Base-by-base conservation (phyloP, 202 grass and related monocot species). In the Musa balbisiana region DNA sequence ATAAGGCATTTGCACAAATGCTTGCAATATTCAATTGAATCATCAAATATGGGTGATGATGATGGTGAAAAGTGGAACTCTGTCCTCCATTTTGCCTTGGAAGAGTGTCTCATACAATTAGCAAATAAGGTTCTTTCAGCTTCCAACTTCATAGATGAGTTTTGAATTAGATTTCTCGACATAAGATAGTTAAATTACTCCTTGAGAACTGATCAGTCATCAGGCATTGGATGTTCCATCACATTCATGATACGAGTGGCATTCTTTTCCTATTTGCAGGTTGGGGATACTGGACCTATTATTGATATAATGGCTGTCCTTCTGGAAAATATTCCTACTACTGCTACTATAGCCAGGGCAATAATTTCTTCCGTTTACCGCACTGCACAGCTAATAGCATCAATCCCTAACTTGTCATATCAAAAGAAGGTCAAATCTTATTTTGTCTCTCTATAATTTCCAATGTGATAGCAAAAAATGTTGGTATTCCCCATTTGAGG, bases 1-100 rank as follows among this genome's bases (percentile, higher is more conserved):
- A 81, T 90, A 79, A 99, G 88, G 65, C 91, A 99, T 75, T 78
- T 99, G 74, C 87, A 83, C 78, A 99, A 90, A 89, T 99, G 95
- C 87, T 86, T 99, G 87, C 87, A 92, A 83, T 84, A 66, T 89
- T 88, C 89, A 68, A 78, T 94, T 58, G 95, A 99, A 84, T 62
- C 88, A 85, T 83, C 85, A 80, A 87, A 92, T 86, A 53, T 72
- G 21, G 65, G 80, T 55, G 71, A 43, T 74, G 62, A 27, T 52
- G 88, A 89, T 83, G 64, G 72, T 52, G 69, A 84, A 52, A 87
- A 78, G 26, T 83, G 79, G 79, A 92, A 88, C 77, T 87, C 80
- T 73, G 79, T 76, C 62, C 89, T 98, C 75, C 79, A 98, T 79
- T 78, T 86, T 71, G 81, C 88, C 73, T 77, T 98, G 78, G 95